Evolutionary conservation across 2,329 filamentous ascomycete genomes (phyloP), one percentile per base, ranked within the genome.

Genomic region (Xylariaceae sp.): DNA sequence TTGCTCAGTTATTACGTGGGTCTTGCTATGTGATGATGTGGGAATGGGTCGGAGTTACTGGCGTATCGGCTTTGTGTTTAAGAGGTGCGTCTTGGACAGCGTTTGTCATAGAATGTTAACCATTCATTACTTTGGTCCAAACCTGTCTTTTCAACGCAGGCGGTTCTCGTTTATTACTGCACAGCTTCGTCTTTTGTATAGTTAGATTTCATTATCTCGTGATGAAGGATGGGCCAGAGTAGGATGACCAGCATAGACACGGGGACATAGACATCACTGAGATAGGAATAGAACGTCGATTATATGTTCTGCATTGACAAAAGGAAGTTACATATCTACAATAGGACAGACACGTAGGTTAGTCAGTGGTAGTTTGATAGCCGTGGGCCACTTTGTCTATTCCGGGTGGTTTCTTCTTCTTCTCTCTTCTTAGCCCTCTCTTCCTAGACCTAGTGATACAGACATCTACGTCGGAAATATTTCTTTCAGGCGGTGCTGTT

Each of bases 291-390:
- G 23, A 26, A 43, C 6, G 39, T 45, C 6, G 11, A 24, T 34
- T 37, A 34, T 46, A 59, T 26, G 19, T 44, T 45, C 28, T 51
- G 46, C 41, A 53, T 61, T 63, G 36, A 62, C 50, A 62, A 61
- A 62, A 31, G 57, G 44, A 58, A 61, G 33, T 51, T 41, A 12
- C 43, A 50, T 61, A 63, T 63, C 58, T 63, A 63, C 60, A 60
- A 55, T 52, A 58, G 39, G 58, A 53, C 43, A 63, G 53, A 56
- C 43, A 53, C 39, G 16, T 52, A 55, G 34, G 41, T 49, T 49
- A 28, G 34, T 40, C 17, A 39, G 34, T 16, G 37, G 44, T 51
- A 19, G 33, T 60, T 44, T 52, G 50, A 53, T 56, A 46, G 53
- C 48, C 47, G 26, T 45, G 45, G 56, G 44, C 52, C 48, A 45